Evolutionary conservation across 1,139 yeast genomes (phyloP), one percentile per base, ranked within the genome.

Genomic region (Meyerozyma guilliermondii): DNA sequence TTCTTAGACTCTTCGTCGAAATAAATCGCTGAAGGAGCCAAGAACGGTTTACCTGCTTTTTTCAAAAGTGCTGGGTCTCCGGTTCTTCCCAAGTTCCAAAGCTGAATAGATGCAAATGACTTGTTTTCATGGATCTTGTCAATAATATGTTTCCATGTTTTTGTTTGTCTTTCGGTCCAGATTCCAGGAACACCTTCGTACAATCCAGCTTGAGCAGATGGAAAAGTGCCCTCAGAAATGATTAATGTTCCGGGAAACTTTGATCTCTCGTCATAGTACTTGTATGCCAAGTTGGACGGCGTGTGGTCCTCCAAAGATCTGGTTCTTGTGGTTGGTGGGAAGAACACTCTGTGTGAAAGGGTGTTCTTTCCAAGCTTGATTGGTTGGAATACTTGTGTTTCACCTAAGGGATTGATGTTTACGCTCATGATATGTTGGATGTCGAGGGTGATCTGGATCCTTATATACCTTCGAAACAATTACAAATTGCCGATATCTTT

Each of bases 301-400:
- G 43, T 37, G 40, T 46, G 46, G 42, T 46, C 46, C 10, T 29
- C 43, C 41, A 44, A 33, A 14, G 50, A 48, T 38, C 54, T 43
- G 39, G 30, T 23, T 29, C 60, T 41, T 33, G 58, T 53, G 29
- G 54, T 44, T 9, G 60, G 60, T 11, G 52, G 43, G 23, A 42
- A 46, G 4, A 44, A 51, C 7, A 53, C 33, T 40, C 55, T 46
- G 43, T 54, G 41, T 23, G 41, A 13, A 24, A 56, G 43, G 8
- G 39, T 37, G 27, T 42, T 34, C 10, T 43, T 31, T 24, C 58
- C 60, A 5, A 56, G 51, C 39, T 47, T 42, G 40, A 53, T 38
- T 13, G 54, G 52, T 22, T 46, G 38, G 44, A 56, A 56, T 44
- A 48, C 14, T 42, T 71, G 65, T 40, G 76, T 64, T 39, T 62